A percentile compares a stretch with the other conserved stretches of the same genome.
Evolutionary conservation across 2,329 filamentous ascomycete genomes (phyloP).

Genomic region (Hypoxylon sp.): DNA sequence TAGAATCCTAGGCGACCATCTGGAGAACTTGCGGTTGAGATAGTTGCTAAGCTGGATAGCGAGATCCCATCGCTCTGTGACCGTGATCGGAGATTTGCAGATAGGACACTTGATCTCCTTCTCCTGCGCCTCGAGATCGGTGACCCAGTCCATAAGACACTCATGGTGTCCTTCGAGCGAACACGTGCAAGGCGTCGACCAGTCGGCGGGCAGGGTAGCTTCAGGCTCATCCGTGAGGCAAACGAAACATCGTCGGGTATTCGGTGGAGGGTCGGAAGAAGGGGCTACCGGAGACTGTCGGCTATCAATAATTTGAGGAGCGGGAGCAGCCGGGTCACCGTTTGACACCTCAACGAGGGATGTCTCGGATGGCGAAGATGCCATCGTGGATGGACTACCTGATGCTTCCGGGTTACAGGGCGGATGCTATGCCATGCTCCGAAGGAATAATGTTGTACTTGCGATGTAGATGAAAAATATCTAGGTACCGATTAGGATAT

Average conservation of each 20-base stretch:
- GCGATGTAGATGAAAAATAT: neutral
- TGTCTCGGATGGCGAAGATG: constrained; percentile 22
- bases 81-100: constrained; percentile 85
- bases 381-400: constrained; percentile 24
- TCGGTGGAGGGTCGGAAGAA: constrained; percentile 42
- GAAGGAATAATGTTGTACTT: neutral
- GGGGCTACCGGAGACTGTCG: constrained; percentile 17
- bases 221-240: constrained; percentile 72
- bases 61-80: constrained; percentile 81
- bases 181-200: constrained; percentile 92
- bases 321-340: constrained; percentile 31
- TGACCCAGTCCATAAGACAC: constrained; percentile 87
- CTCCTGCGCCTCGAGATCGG: constrained; percentile 81
- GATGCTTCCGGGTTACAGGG: neutral
- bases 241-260: constrained; percentile 71
- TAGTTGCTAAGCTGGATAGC: constrained; percentile 77
- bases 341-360: constrained; percentile 6
- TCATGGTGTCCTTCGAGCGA: constrained; percentile 91
- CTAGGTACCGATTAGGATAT: neutral
- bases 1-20: constrained; percentile 74
- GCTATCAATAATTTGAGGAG: constrained; percentile 40
- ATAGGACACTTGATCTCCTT: constrained; percentile 86
- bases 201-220: constrained; percentile 66
- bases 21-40: constrained; percentile 69
- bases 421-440: constrained; percentile 36